phyloP scores from a whole-genome alignment of 345 rosid genomes.

The Noccaea bulbosa region DNA sequence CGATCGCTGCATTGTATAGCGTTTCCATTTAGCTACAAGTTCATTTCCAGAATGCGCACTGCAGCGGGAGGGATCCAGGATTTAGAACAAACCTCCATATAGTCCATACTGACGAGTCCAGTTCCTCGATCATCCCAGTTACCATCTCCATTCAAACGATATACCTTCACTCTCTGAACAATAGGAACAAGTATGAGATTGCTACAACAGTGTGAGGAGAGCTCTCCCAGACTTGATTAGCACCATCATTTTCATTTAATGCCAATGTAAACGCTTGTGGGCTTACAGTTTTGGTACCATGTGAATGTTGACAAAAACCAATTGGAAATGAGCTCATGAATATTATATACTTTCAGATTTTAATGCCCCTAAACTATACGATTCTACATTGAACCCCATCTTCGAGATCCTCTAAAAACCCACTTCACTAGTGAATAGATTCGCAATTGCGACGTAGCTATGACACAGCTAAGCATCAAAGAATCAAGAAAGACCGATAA shows the following conservation, averaged over 20 bases:
- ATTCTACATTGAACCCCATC: neutral
- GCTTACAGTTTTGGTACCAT: too few species aligned
- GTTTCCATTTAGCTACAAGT: slow-evolving; percentile 42
- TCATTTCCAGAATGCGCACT: slow-evolving; percentile 7
- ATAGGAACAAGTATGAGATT: neutral
- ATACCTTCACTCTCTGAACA: slow-evolving; percentile 87
- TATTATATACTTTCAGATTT: neutral
- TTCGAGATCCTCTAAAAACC: neutral
- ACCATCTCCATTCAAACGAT: slow-evolving; percentile 70
- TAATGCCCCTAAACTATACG: neutral
- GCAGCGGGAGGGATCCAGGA: slow-evolving; percentile 12
- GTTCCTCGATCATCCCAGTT: slow-evolving; percentile 99
- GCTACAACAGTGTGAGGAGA: neutral
- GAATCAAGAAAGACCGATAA: slow-evolving; percentile 6
- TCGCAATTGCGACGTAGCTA: slow-evolving; percentile 2
- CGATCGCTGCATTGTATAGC: slow-evolving; percentile 60
- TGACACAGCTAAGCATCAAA: neutral
- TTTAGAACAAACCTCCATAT: slow-evolving; percentile 66
- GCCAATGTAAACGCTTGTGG: too few species aligned
- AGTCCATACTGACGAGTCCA: slow-evolving; percentile 81
- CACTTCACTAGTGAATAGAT: neutral
- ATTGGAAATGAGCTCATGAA: neutral
- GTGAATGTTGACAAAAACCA: too few species aligned
- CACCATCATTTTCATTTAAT: too few species aligned
- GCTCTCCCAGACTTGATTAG: neutral